Evolutionary conservation across 805 yeast species (phyloP).

Genomic region (Ogataea naganishii): DNA sequence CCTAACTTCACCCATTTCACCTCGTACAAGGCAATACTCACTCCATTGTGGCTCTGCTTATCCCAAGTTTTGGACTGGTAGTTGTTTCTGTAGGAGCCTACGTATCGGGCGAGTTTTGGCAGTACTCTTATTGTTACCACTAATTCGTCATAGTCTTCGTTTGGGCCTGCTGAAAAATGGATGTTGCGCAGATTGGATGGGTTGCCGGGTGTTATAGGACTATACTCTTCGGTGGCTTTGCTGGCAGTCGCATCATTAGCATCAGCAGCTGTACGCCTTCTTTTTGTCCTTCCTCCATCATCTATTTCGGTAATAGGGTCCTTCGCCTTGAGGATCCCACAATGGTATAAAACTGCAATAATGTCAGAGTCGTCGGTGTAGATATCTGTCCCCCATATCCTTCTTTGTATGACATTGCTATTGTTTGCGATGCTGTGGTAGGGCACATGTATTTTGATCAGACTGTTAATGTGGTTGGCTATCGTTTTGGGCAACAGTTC

Average conservation of each 20-base stretch:
- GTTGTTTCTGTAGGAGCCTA: conserved; percentile 60
- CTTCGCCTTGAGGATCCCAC: conserved; percentile 48
- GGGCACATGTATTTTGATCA: conserved; percentile 51
- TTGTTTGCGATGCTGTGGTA: conserved; percentile 29
- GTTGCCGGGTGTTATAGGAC: conserved; percentile 32
- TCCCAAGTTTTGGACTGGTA: conserved; percentile 72
- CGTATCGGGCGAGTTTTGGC: conserved; percentile 60
- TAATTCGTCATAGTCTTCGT: conserved; percentile 34
- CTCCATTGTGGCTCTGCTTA: conserved; percentile 59
- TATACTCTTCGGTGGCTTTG: conserved; percentile 11
- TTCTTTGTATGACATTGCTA: conserved; percentile 37
- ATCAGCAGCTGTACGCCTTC: conserved; percentile 5
- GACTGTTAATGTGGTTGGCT: conserved; percentile 31
- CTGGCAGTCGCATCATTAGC: conserved; percentile 10
- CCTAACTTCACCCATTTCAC: conserved; percentile 37
- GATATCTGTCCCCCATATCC: conserved; percentile 86
- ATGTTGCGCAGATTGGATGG: conserved; percentile 20
- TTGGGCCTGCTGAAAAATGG: conserved; percentile 22
- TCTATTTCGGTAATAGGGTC: conserved; percentile 21
- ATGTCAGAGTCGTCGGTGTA: conserved; percentile 93
- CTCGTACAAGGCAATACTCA: conserved; percentile 53
- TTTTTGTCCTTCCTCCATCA: conserved; percentile 19
- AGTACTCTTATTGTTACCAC: conserved; percentile 52
- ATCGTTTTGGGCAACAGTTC: conserved; percentile 22
- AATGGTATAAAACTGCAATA: conserved; percentile 63